phyloP scores from a whole-genome alignment of 345 rosid genomes.

The Populus ilicifolia region DNA sequence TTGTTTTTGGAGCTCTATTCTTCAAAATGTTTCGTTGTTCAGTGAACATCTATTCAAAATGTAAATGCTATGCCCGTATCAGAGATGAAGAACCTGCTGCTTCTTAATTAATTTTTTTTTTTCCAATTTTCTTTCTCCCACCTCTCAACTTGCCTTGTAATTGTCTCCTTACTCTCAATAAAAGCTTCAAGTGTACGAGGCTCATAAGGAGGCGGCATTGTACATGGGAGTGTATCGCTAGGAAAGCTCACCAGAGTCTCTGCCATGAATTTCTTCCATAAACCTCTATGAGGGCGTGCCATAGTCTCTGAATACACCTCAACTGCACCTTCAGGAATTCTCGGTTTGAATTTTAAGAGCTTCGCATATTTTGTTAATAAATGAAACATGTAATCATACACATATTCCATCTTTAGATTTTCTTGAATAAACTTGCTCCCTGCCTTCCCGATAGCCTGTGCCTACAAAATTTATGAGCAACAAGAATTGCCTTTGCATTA shows the following conservation, averaged over 20 bases:
- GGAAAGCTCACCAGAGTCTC: constrained; percentile 58
- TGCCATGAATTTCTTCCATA: constrained; percentile 44
- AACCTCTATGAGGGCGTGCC: constrained; percentile 40
- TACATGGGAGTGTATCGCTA: constrained; percentile 45
- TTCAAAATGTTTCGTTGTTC: no score
- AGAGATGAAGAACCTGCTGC: neutral
- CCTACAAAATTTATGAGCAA: constrained; percentile 27
- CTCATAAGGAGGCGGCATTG: constrained; percentile 43
- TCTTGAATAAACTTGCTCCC: constrained; percentile 49
- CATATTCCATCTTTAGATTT: constrained; percentile 50
- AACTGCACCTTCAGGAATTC: constrained; percentile 38
- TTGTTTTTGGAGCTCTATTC: no score
- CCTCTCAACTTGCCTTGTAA: constrained; percentile 43
- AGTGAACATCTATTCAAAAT: no score
- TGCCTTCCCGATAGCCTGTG: constrained; percentile 53
- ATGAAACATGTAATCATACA: constrained; percentile 78
- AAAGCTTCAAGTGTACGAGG: constrained; percentile 32
- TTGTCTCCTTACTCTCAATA: constrained; percentile 32
- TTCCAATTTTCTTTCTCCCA: constrained; percentile 51
- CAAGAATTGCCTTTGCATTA: neutral
- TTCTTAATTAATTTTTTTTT: neutral
- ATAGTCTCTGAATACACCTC: constrained; percentile 51
- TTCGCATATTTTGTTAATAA: constrained; percentile 54
- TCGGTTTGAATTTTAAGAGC: constrained; percentile 63
- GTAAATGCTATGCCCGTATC: no score